phyloP scores from a whole-genome alignment of 2,329 filamentous ascomycete species.

The Aspergillus japonicus region DNA sequence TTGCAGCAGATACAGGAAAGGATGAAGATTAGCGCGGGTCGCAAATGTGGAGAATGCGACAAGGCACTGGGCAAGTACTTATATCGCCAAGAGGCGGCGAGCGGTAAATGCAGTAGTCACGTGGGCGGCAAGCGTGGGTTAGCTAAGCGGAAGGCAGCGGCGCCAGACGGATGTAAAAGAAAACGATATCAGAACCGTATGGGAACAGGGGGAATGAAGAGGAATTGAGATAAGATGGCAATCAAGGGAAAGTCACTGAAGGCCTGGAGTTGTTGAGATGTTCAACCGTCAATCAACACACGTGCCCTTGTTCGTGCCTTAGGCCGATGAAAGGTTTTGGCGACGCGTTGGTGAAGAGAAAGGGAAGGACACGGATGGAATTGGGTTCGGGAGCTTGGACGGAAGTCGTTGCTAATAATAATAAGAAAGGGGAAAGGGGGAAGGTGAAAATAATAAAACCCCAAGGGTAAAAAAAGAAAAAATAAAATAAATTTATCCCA shows the following conservation, averaged over 20 bases:
- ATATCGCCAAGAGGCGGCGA: constrained; percentile 45
- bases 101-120: constrained; percentile 29
- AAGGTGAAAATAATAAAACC: constrained; percentile 11
- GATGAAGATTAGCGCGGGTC: constrained; percentile 26
- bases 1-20: constrained; percentile 26
- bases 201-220: constrained; percentile 11
- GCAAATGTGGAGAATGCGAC: constrained; percentile 41
- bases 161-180: constrained; percentile 12
- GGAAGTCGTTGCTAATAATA: constrained; percentile 17
- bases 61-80: constrained; percentile 33
- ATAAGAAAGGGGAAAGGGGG: constrained; percentile 1
- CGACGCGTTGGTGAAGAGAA: background rate
- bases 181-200: constrained; percentile 9
- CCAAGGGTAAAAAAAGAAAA: constrained; percentile 11
- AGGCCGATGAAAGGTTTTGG: constrained; percentile 8
- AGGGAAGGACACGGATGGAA: background rate
- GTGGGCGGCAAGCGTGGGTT: constrained; percentile 31
- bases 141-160: constrained; percentile 25
- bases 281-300: constrained; percentile 12
- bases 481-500: constrained; percentile 6
- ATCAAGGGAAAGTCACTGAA: constrained; percentile 17
- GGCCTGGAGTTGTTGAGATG: constrained; percentile 14
- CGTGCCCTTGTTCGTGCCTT: constrained; percentile 18
- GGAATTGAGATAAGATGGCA: constrained; percentile 12
- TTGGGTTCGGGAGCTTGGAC: constrained; percentile 7